A percentile compares a stretch with the other conserved stretches of the same genome.
Evolutionary conservation across 2,329 filamentous ascomycete species (phyloP).

Genomic region (Fusarium citri): DNA sequence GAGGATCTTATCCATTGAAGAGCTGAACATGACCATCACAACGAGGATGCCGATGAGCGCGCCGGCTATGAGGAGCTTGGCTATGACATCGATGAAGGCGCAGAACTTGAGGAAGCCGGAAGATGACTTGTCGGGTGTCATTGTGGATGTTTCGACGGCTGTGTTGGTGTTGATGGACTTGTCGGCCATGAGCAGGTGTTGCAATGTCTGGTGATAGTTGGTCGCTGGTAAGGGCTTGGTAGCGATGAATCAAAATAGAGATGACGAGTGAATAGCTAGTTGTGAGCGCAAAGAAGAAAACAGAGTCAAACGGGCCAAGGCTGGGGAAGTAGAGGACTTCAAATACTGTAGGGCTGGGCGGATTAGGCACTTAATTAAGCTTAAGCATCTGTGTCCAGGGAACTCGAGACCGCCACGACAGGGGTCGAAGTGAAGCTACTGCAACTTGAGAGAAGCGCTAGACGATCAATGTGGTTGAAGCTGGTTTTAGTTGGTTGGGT

Average conservation of each 20-base stretch:
- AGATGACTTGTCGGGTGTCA: constrained; percentile 17
- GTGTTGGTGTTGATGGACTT: constrained; percentile 8
- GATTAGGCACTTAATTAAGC: constrained; percentile 22
- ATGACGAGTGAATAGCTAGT: not conserved
- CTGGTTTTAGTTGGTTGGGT: constrained; percentile 7
- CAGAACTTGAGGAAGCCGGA: constrained; percentile 32
- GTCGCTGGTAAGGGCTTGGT: not conserved
- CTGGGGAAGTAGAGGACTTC: constrained; percentile 9
- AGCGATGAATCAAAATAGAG: too few species aligned
- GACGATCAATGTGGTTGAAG: not conserved
- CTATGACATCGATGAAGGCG: constrained; percentile 31
- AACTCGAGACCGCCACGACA: constrained; percentile 24
- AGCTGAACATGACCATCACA: constrained; percentile 24
- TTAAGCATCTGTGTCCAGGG: constrained; percentile 8
- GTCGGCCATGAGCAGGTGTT: constrained; percentile 13
- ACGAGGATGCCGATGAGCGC: constrained; percentile 37
- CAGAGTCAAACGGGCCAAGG: not conserved
- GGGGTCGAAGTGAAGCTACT: constrained; percentile 8
- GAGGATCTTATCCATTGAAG: constrained; percentile 4
- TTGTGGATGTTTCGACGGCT: constrained; percentile 6
- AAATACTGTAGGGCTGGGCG: constrained; percentile 23
- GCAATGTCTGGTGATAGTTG: not conserved
- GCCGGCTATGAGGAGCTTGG: constrained; percentile 30
- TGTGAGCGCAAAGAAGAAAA: not conserved
- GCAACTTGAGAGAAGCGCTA: constrained; percentile 11